These are phyloP conservation scores for Colletotrichum limetticola DNA, from an alignment of 2,329 filamentous ascomycete genomes.

Conservation along the genomic window DNA sequence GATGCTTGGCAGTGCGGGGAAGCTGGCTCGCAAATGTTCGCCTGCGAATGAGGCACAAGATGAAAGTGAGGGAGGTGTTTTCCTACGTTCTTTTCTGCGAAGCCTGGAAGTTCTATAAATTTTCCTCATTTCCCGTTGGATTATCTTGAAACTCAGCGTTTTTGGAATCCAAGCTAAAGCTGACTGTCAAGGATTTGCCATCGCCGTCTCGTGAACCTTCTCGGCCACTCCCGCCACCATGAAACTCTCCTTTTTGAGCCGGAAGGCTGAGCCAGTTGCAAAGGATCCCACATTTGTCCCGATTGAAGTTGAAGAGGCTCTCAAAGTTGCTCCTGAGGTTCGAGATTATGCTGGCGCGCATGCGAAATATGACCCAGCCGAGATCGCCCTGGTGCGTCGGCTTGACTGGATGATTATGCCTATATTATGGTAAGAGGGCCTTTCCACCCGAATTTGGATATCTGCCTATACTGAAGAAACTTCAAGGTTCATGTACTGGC, in stretches of 20 bases:
- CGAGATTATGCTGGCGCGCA: slow-evolving; percentile 46
- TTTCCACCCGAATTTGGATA: slow-evolving; percentile 43
- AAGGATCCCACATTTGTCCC: not conserved
- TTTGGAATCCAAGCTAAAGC: accelerated
- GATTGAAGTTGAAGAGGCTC: not conserved
- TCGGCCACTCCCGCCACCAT: not conserved
- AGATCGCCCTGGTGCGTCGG: slow-evolving; percentile 49
- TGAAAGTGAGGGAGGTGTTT: not conserved
- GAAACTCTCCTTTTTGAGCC: not conserved
- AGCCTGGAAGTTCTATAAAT: not conserved
- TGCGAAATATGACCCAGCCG: slow-evolving; percentile 43
- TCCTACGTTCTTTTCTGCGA: not conserved
- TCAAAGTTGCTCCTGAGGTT: not conserved
- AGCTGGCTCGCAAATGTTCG: not conserved
- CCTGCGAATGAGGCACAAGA: not conserved
- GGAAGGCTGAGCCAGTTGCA: no score
- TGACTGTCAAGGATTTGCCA: not conserved
- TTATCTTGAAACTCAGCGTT: accelerated
- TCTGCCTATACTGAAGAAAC: not conserved
- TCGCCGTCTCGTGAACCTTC: not conserved
- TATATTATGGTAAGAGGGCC: slow-evolving; percentile 50
- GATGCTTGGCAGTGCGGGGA: slow-evolving; percentile 1
- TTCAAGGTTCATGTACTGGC: slow-evolving; percentile 48
- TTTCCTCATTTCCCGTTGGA: not conserved
- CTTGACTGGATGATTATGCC: slow-evolving; percentile 51